Conservation (phyloP, 2,329 filamentous ascomycete genomes). For the Epichloe glyceriae region DNA sequence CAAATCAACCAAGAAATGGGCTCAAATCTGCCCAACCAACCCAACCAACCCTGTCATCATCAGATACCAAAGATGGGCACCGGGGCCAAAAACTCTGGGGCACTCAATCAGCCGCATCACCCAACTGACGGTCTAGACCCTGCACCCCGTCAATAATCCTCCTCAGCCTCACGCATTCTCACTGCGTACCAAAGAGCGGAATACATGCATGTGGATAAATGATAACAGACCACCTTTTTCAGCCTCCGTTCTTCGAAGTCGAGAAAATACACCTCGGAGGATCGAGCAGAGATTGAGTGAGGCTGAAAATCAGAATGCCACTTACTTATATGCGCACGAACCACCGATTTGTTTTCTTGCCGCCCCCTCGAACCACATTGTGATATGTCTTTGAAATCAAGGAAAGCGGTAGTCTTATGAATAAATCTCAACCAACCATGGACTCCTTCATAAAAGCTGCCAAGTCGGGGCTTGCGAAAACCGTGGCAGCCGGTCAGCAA, state of each 20-base stretch:
- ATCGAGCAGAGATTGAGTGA: too few relatives aligned
- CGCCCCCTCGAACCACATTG: too few relatives aligned
- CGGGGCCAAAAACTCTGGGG: not conserved
- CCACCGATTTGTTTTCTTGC: too few relatives aligned
- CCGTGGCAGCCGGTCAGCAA: slow-evolving; percentile 9
- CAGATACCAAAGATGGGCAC: not conserved
- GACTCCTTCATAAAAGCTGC: slow-evolving; percentile 8
- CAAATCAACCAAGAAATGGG: not conserved
- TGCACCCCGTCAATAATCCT: slow-evolving; percentile 1
- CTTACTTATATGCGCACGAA: too few relatives aligned
- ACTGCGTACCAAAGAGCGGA: not conserved
- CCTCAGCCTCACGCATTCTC: slow-evolving; percentile 5
- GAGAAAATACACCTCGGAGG: not conserved
- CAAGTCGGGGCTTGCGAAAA: slow-evolving; percentile 9
- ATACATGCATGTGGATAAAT: not conserved
- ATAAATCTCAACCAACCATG: not conserved
- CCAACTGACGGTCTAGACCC: not conserved
- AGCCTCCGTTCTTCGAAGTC: not conserved
- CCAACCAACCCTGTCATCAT: not conserved
- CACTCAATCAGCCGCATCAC: not conserved
- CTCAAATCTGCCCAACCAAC: not conserved
- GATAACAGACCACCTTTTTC: not conserved
- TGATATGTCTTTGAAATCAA: too few relatives aligned
- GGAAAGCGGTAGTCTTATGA: not conserved
- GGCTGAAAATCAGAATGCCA: too few relatives aligned